Evolutionary conservation across 345 rosid species (phyloP), one percentile per base, ranked within the genome.

Genomic region (Syzygium aromaticum): DNA sequence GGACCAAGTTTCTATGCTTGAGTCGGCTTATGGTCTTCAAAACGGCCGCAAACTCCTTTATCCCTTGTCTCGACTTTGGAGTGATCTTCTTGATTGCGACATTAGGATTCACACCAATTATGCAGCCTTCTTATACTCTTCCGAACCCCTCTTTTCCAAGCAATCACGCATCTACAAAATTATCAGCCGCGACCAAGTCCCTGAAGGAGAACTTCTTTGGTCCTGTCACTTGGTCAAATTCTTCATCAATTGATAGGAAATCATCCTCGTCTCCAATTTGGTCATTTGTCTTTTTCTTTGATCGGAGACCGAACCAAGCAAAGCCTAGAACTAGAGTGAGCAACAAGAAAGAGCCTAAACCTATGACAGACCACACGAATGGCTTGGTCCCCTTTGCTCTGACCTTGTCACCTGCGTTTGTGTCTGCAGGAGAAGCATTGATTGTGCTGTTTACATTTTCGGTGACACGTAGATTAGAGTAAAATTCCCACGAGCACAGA

Each of bases 401-500:
- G 40, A 28, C 40, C 43, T 64, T 63, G 61, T 56, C 61, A 27
- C n/a, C n/a, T 22, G 61, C 10, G 61, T 23, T 56, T 56, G n/a
- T 23, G 61, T 56, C 61, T 56, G 61, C n/a, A 23, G 61, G 61
- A 56, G 2, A 56, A 56, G 61, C 23, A 56, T 56, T 23, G 61
- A 56, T 23, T 56, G n/a, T 23, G 61, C n/a, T 0, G 64, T 59
- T 59, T 59, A 25, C 30, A 25, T 61, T 23, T n/a, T 25, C 19
- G 52, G 54, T 25, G 49, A 56, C 53, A n/a, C 27, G 64, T 0
- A 87, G n/a, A 46, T 73, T 86, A 4, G 89, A 90, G 49, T 56
- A 43, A 7, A 88, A 90, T 5, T 87, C 85, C 90, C 91, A 86
- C 3, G 85, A 87, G 30, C 38, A 22, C 83, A 87, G 51, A 49